Percentiles rank a stretch among this genome's conserved stretches.
phyloP scores from a whole-genome alignment of 805 yeast genomes.

The Cephaloascus albidus region DNA sequence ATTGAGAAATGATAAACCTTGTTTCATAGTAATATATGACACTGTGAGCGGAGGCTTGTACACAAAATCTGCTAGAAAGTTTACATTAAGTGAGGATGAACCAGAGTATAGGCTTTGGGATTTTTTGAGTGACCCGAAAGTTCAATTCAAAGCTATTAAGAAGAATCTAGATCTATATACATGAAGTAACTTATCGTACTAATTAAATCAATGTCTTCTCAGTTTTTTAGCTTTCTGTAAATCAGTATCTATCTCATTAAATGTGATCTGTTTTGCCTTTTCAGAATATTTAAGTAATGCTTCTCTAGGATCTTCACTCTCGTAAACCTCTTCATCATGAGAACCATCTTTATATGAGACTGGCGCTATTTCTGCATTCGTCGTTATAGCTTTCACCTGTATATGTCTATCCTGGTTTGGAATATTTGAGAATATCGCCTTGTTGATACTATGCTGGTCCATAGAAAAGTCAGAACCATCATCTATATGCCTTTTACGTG shows the following conservation, averaged over 20 bases:
- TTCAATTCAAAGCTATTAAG: not conserved
- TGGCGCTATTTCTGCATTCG: no score
- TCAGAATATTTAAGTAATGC: slow-evolving; percentile 17
- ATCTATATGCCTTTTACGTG: slow-evolving; percentile 7
- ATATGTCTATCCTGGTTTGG: slow-evolving; percentile 5
- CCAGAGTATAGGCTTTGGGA: not conserved
- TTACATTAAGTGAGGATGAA: not conserved
- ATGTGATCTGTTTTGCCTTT: no score
- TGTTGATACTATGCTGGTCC: slow-evolving; percentile 5
- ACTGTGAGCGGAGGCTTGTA: slow-evolving; percentile 6
- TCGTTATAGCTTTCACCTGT: no score
- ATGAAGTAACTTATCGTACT: not conserved
- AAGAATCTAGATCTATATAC: not conserved
- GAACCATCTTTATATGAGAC: no score
- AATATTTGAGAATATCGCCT: slow-evolving; percentile 2
- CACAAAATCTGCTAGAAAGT: slow-evolving; percentile 2
- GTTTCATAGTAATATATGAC: slow-evolving; percentile 10
- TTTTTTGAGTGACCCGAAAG: not conserved
- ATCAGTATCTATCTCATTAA: no score
- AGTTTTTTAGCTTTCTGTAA: no score
- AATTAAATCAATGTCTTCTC: not conserved
- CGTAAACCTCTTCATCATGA: no score
- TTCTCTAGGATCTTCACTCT: slow-evolving; percentile 21
- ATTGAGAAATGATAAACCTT: slow-evolving; percentile 4
- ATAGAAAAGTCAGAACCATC: slow-evolving; percentile 3